A percentile compares a stretch with the other conserved stretches of the same genome.
Conservation (phyloP, 768 basidiomycete species). For the Lactifluus rugatus region DNA sequence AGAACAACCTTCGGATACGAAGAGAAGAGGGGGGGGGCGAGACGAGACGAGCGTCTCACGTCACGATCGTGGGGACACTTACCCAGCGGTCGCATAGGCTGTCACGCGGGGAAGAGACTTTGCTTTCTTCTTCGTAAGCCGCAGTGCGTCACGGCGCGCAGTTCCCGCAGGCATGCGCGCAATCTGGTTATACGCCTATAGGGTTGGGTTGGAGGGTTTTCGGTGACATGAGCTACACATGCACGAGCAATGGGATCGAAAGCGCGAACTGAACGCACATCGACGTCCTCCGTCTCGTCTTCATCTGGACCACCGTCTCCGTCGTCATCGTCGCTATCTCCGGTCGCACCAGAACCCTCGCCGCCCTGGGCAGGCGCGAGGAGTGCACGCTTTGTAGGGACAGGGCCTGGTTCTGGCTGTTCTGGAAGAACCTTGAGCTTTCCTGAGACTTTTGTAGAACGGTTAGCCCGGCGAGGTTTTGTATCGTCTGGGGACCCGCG, state of each 20-base stretch:
- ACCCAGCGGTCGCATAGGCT: conserved; percentile 92
- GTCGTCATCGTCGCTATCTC: conserved; percentile 36
- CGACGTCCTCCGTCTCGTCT: conserved; percentile 47
- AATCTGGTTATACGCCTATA: conserved; percentile 86
- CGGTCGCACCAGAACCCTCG: conserved; percentile 25
- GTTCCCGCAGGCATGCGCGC: conserved; percentile 91
- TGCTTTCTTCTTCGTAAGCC: conserved; percentile 89
- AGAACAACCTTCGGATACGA: background rate
- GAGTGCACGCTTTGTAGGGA: conserved; percentile 19
- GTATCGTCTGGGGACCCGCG: conserved; percentile 28
- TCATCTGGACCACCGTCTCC: conserved; percentile 65
- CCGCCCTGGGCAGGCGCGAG: conserved; percentile 22
- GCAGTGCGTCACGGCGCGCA: conserved; percentile 82
- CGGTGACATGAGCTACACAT: background rate
- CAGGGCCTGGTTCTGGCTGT: conserved; percentile 48
- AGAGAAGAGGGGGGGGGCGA: background rate
- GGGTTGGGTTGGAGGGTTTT: background rate
- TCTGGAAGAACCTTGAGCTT: conserved; percentile 87
- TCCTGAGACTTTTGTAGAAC: conserved; percentile 72
- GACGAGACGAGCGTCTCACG: background rate
- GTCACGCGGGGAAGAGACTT: conserved; percentile 90
- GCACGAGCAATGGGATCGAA: background rate
- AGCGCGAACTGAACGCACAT: conserved; percentile 33
- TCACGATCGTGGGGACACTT: conserved; percentile 21
- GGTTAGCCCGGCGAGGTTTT: conserved; percentile 62